A percentile compares a stretch with the other conserved stretches of the same genome.
Evolutionary conservation across 495 filamentous ascomycete species (phyloP).

Genomic region (Penicillium herquei): DNA sequence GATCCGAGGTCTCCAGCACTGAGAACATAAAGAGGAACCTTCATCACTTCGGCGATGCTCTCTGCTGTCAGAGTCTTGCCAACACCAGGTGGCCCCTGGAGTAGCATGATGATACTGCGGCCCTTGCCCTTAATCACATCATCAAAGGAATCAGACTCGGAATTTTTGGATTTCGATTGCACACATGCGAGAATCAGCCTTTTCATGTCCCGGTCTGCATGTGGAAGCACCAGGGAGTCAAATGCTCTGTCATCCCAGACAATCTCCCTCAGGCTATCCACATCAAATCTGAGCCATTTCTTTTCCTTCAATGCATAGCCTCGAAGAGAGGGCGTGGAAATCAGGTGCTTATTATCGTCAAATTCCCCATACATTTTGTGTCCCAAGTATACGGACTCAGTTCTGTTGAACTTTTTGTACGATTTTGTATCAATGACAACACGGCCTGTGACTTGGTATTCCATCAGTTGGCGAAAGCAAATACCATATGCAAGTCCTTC

Average conservation of each 20-base stretch:
- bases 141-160: conserved; percentile 25
- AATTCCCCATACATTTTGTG: conserved; percentile 4
- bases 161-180: conserved; percentile 25
- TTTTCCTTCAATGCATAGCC: conserved; percentile 35
- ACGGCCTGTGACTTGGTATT: conserved; percentile 50
- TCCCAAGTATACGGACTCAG: conserved; percentile 16
- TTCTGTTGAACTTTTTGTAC: conserved; percentile 26
- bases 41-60: conserved; percentile 31
- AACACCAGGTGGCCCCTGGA: conserved; percentile 40
- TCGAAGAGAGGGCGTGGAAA: conserved; percentile 28
- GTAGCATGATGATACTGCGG: conserved; percentile 35
- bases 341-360: conserved; percentile 15
- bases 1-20: conserved; percentile 56
- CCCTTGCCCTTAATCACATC: conserved; percentile 35
- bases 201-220: conserved; percentile 24
- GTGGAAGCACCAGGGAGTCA: conserved; percentile 51
- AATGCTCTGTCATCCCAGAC: conserved; percentile 55
- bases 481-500: conserved; percentile 44
- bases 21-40: conserved; percentile 37
- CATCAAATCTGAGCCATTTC: conserved; percentile 41
- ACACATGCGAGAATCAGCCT: conserved; percentile 29
- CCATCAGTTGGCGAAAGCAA: conserved; percentile 8
- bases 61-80: conserved; percentile 47
- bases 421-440: conserved; percentile 53
- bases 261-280: conserved; percentile 40